Base-by-base conservation (phyloP, 208 protist genomes). In the Acanthamoeba castellanii region DNA sequence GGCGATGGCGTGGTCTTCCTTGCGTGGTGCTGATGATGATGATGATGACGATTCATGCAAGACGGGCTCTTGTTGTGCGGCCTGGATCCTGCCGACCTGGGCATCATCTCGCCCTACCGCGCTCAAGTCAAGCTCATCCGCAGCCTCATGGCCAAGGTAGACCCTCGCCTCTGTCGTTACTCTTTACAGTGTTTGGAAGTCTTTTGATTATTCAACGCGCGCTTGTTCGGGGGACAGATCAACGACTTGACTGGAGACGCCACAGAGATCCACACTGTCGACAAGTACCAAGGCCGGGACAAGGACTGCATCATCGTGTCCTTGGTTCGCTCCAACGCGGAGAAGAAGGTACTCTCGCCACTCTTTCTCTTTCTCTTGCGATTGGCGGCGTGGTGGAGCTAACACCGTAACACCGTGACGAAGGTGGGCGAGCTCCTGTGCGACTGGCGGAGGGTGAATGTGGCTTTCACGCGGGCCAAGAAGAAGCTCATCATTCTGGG, bases 371-470 rank as follows among this genome's bases (percentile, higher is more conserved):
- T 85, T 97, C 55, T 95, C 92, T 61, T 47, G 13, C 11, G 45
- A 14, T 47, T 47, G 45, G 45, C 6, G 45, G 45, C 11, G 6
- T 47, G 45, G 45, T 47, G 45, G 45, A 47, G 45, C 45, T 47
- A 47, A 47, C 11, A 47, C 45, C 45, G 45, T 11, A 47, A 47
- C 42, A 45, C 42, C 42, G 42, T 45, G 11, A 45, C 45, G 14
- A 47, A 96, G 68, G 92, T 98, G 42, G 98, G 98, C 55, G 95
- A 97, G 18, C 95, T 98, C n/a, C 72, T 98, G 18, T 32, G 76
- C 3, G 98, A 99, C 96, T 99, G 97, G 98, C 90, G 98, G 11
- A 84, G 98, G 30, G 57, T 99, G 34, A 99, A 99, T 94, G 98
- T 99, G 2, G 98, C 98, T 27, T 93, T 99, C 37, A 99, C 98